Percentiles rank a stretch among this genome's conserved stretches.
Evolutionary conservation across 2,329 filamentous ascomycete genomes (phyloP).

Genomic region (Colletotrichum siamense): DNA sequence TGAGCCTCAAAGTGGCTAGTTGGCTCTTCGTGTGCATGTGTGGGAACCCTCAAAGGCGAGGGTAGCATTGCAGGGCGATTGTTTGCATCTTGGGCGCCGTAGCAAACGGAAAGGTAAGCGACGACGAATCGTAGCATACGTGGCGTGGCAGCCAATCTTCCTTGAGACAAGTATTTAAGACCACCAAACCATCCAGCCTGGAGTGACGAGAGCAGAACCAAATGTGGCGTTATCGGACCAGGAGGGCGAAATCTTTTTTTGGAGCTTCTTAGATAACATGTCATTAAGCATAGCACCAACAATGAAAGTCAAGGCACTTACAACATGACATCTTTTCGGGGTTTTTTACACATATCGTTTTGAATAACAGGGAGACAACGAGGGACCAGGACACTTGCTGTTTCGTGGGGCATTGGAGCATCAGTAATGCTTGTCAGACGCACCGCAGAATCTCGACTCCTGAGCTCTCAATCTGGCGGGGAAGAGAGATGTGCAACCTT

Average conservation of each 20-base stretch:
- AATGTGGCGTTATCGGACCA: background rate
- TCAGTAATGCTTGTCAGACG: background rate
- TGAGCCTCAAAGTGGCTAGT: background rate
- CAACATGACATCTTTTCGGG: fast-evolving
- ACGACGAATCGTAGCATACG: background rate
- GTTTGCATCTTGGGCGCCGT: fast-evolving
- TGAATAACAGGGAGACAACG: background rate
- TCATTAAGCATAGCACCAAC: background rate
- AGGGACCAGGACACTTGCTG: background rate
- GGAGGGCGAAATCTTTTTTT: background rate
- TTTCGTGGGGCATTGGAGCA: background rate
- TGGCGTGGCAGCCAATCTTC: fast-evolving
- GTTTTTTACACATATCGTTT: fast-evolving
- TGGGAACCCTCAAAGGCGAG: fast-evolving
- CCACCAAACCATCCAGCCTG: background rate
- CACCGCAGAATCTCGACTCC: fast-evolving
- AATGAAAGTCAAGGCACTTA: background rate
- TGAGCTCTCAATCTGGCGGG: background rate
- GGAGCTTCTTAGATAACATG: background rate
- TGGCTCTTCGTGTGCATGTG: background rate
- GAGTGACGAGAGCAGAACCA: background rate
- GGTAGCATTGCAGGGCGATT: background rate
- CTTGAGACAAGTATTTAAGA: background rate
- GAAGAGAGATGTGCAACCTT: fast-evolving
- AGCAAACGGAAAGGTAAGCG: background rate